A percentile compares a stretch with the other conserved stretches of the same genome.
Conservation (phyloP, 495 filamentous ascomycete species). For the Xylaria bambusicola region DNA sequence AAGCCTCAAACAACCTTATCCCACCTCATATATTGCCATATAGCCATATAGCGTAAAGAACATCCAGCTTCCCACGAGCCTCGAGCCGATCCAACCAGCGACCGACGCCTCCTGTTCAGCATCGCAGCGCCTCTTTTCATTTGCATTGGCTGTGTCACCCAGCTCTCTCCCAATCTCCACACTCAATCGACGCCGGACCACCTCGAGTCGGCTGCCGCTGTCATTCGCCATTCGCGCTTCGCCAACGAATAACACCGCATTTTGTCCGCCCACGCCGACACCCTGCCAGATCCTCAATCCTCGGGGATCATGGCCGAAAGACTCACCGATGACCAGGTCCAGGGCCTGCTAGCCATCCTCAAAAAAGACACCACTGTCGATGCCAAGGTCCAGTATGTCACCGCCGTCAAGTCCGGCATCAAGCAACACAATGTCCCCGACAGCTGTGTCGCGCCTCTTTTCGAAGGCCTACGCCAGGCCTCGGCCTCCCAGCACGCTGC, state of each 20-base stretch:
- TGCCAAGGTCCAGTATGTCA: slow-evolving; percentile 68
- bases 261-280: slow-evolving; percentile 12
- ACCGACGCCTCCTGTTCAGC: not conserved
- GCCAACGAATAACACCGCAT: not conserved
- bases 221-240: not conserved
- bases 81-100: not conserved
- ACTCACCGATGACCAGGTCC: slow-evolving; percentile 64
- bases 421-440: slow-evolving; percentile 86
- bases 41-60: not conserved
- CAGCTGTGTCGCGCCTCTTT: slow-evolving; percentile 65
- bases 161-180: not conserved
- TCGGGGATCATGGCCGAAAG: slow-evolving; percentile 50
- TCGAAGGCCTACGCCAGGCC: slow-evolving; percentile 69
- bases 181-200: not conserved
- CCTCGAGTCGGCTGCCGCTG: not conserved
- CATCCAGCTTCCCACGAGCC: not conserved
- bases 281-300: slow-evolving; percentile 29
- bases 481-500: slow-evolving; percentile 69
- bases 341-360: slow-evolving; percentile 64
- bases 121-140: not conserved
- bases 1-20: too few species aligned
- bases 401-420: slow-evolving; percentile 76
- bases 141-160: too few species aligned
- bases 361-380: slow-evolving; percentile 70
- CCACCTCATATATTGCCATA: too few species aligned